Conservation (phyloP, 352 stramenopile genomes). For the Phytophthora parvispora region DNA sequence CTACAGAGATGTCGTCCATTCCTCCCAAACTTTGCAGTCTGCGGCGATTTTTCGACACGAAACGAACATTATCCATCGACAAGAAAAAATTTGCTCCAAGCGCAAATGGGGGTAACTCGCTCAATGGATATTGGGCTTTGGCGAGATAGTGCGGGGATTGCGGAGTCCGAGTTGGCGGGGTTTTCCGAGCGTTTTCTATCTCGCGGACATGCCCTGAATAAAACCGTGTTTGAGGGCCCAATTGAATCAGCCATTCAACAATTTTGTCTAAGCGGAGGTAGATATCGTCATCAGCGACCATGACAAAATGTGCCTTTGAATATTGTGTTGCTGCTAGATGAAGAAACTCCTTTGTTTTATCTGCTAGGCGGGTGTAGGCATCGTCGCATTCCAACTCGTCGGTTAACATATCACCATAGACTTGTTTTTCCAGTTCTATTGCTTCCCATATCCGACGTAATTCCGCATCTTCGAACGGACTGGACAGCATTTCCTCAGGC, state of each 20-base stretch:
- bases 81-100: conserved; percentile 51
- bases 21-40: conserved; percentile 34
- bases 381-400: conserved; percentile 42
- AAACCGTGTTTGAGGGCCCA: conserved; percentile 11
- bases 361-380: conserved; percentile 34
- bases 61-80: conserved; percentile 48
- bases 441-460: conserved; percentile 3
- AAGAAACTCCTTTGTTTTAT: conserved; percentile 45
- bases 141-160: conserved; percentile 34
- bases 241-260: neutral
- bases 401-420: conserved; percentile 46
- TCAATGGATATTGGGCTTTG: conserved; percentile 30
- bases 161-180: conserved; percentile 25
- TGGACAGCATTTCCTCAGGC: no score
- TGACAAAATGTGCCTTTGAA: neutral
- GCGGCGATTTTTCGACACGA: conserved; percentile 43
- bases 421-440: conserved; percentile 30
- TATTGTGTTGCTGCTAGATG: conserved; percentile 46
- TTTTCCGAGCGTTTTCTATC: conserved; percentile 1
- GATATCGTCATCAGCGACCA: conserved; percentile 59
- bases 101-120: conserved; percentile 43
- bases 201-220: conserved; percentile 9
- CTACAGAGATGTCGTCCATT: conserved; percentile 66
- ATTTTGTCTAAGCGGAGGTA: conserved; percentile 43
- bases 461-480: neutral